These are phyloP conservation scores for Dysphania ambrosioides DNA, from an alignment of 148 eudicot genomes.

Conservation along the genomic window DNA sequence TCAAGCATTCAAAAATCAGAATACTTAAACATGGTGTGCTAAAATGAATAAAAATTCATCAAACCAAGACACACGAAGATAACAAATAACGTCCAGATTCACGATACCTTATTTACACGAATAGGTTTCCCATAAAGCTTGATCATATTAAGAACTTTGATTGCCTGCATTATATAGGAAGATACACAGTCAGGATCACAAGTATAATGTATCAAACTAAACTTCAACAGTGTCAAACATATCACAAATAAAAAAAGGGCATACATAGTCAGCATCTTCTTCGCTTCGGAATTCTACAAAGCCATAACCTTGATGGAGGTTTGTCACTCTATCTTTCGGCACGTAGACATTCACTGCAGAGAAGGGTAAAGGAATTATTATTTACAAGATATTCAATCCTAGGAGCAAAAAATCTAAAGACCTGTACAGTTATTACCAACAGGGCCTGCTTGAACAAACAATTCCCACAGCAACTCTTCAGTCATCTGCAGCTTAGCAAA, in stretches of 20 bases:
- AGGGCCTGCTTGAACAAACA: conserved; percentile 91
- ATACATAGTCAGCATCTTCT: conserved; percentile 99
- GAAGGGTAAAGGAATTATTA: background rate
- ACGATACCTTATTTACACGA: conserved; percentile 76
- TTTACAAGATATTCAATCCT: background rate
- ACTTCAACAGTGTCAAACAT: conserved; percentile 2
- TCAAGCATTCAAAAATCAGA: background rate
- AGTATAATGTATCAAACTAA: background rate
- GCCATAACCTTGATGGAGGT: conserved; percentile 98
- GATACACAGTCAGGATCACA: conserved; percentile 4
- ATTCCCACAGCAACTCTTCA: conserved; percentile 86
- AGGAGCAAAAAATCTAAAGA: background rate
- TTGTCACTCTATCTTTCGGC: conserved; percentile 98
- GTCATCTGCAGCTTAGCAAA: conserved; percentile 39
- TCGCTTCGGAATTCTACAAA: conserved; percentile 97
- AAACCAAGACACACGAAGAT: background rate
- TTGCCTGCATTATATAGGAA: conserved; percentile 57
- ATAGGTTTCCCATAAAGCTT: conserved; percentile 91
- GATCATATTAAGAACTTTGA: conserved; percentile 93
- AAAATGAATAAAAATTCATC: background rate
- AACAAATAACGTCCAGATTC: background rate
- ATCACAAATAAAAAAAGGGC: conserved; percentile 16
- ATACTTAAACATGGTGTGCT: background rate
- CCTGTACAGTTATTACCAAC: conserved; percentile 49
- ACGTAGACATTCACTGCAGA: conserved; percentile 91